A percentile compares a stretch with the other conserved stretches of the same genome.
Conservation (phyloP, 345 rosid genomes). For the Erucastrum elatum region DNA sequence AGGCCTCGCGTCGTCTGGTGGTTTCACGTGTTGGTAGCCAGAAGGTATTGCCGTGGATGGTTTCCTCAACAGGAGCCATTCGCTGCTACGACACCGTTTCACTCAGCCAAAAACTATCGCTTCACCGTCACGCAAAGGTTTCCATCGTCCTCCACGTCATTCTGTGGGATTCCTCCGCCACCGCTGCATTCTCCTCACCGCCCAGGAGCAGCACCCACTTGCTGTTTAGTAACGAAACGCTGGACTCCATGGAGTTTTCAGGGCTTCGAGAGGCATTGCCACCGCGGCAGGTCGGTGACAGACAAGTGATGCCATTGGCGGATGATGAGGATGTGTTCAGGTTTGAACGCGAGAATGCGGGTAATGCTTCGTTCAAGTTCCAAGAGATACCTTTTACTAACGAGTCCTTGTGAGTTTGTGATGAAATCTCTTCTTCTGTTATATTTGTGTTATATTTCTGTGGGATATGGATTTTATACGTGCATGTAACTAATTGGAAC, state of each 20-base stretch:
- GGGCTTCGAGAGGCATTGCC: constrained; percentile 30
- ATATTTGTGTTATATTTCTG: constrained; percentile 7
- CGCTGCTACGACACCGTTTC: constrained; percentile 85
- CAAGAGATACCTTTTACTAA: constrained; percentile 67
- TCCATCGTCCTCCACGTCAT: constrained; percentile 68
- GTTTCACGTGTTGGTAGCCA: constrained; percentile 77
- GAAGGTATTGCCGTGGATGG: constrained; percentile 94
- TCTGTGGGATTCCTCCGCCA: constrained; percentile 61
- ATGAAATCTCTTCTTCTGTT: neutral
- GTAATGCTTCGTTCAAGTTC: constrained; percentile 80
- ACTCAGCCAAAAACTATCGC: constrained; percentile 85
- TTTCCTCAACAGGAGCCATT: constrained; percentile 81
- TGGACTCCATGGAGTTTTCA: constrained; percentile 37
- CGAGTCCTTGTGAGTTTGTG: constrained; percentile 42
- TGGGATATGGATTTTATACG: constrained; percentile 12
- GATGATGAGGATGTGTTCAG: constrained; percentile 31
- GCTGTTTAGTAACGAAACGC: constrained; percentile 34
- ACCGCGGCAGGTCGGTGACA: constrained; percentile 51
- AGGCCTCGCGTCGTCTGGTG: constrained; percentile 57
- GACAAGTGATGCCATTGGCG: constrained; percentile 62
- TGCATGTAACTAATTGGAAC: constrained; percentile 26
- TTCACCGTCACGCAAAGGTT: constrained; percentile 82
- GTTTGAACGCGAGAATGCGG: constrained; percentile 65
- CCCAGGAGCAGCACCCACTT: constrained; percentile 33
- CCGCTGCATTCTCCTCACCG: constrained; percentile 32